Percentiles rank a stretch among this genome's conserved stretches.
These are phyloP conservation scores for Thelonectria discophora DNA, from an alignment of 2,329 filamentous ascomycete genomes.

Conservation along the genomic window DNA sequence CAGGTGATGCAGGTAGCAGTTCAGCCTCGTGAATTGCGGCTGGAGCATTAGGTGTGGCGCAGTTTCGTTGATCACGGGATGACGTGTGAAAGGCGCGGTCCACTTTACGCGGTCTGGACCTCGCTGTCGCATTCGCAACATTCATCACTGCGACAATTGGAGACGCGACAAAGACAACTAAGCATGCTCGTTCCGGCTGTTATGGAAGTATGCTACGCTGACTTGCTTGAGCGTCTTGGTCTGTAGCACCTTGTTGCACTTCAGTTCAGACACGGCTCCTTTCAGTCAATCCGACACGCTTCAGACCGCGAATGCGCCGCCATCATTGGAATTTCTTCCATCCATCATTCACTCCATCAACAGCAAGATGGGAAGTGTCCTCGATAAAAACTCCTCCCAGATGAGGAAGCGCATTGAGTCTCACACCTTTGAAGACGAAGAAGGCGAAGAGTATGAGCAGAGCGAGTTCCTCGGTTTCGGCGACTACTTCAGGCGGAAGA, in stretches of 20 bases:
- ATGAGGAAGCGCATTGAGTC: constrained; percentile 69
- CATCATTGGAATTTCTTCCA: neutral
- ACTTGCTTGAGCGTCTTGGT: neutral
- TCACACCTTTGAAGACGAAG: constrained; percentile 81
- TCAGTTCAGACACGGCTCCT: neutral
- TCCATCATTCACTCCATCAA: neutral
- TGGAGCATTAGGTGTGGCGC: constrained; percentile 31
- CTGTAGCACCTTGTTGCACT: neutral
- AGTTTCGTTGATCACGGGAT: constrained; percentile 47
- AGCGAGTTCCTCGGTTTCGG: constrained; percentile 89
- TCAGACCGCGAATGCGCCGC: neutral
- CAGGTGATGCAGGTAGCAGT: constrained; percentile 20
- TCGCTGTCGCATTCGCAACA: constrained; percentile 8
- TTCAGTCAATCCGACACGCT: neutral
- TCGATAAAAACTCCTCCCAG: constrained; percentile 70
- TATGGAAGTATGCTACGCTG: neutral
- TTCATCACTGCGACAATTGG: neutral
- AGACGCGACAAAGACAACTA: neutral
- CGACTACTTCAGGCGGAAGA: constrained; percentile 95
- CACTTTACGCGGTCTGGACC: constrained; percentile 50
- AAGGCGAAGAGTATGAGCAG: constrained; percentile 88
- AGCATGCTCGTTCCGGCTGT: neutral
- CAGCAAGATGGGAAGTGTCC: constrained; percentile 63
- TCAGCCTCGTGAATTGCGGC: constrained; percentile 35
- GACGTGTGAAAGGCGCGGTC: constrained; percentile 49